Percentiles rank a stretch among this genome's conserved stretches.
Conservation (phyloP, 208 protist genomes). For the Leishmania tropica region DNA sequence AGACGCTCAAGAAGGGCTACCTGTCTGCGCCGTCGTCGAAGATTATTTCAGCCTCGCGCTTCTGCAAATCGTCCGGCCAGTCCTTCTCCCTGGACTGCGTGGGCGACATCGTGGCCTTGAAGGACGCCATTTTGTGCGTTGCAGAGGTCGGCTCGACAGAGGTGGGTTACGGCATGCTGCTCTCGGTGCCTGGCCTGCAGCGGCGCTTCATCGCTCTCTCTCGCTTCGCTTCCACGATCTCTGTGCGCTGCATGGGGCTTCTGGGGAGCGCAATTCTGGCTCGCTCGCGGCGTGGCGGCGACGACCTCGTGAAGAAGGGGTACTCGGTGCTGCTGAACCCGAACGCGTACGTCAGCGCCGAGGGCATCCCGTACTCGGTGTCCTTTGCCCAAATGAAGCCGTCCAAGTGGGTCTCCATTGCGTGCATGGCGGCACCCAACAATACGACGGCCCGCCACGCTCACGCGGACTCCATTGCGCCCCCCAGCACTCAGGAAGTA, state of each 20-base stretch:
- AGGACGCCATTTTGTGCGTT: constrained; percentile 82
- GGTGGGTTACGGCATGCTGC: constrained; percentile 61
- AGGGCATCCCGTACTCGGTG: constrained; percentile 86
- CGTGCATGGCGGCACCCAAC: constrained; percentile 33
- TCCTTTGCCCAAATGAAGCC: constrained; percentile 71
- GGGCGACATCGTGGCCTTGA: constrained; percentile 57
- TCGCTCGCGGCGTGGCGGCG: constrained; percentile 51
- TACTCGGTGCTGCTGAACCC: constrained; percentile 63
- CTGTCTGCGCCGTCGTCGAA: constrained; percentile 34
- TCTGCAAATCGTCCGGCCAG: constrained; percentile 56
- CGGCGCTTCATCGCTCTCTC: constrained; percentile 65
- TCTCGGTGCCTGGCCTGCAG: constrained; percentile 55
- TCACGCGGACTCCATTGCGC: constrained; percentile 34
- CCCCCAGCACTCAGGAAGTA: constrained; percentile 26
- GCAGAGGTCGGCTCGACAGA: constrained; percentile 77
- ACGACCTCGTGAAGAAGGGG: constrained; percentile 43
- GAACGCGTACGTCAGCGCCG: constrained; percentile 85
- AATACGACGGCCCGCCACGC: constrained; percentile 55
- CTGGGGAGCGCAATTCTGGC: constrained; percentile 56
- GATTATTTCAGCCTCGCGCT: constrained; percentile 71
- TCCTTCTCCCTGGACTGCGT: constrained; percentile 71
- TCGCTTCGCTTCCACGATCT: constrained; percentile 71
- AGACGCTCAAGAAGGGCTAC: constrained; percentile 47
- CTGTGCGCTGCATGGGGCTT: constrained; percentile 63
- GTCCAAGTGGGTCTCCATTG: constrained; percentile 63